phyloP scores from a whole-genome alignment of 2,329 filamentous ascomycete species.

The Anthostomella pinea region DNA sequence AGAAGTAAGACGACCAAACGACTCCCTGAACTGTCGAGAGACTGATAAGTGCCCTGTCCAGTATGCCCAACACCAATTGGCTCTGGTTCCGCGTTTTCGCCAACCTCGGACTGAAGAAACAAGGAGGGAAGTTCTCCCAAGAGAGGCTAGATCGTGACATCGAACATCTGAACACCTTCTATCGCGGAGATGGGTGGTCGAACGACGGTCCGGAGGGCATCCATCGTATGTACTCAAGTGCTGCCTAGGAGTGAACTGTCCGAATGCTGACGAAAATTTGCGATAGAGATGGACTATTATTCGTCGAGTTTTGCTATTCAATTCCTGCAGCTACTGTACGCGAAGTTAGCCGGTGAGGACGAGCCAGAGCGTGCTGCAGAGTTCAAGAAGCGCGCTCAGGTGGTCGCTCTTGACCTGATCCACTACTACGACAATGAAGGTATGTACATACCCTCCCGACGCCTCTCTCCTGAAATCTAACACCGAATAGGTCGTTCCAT shows the following conservation, averaged over 20 bases:
- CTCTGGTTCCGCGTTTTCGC: constrained; percentile 85
- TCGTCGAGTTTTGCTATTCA: constrained; percentile 81
- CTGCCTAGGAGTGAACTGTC: background rate
- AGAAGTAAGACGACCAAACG: constrained; percentile 63
- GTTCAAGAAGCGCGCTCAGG: constrained; percentile 65
- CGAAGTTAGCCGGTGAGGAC: constrained; percentile 64
- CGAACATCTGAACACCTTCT: constrained; percentile 75
- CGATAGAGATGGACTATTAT: constrained; percentile 75
- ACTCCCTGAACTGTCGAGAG: too few species aligned
- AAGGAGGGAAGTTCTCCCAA: constrained; percentile 68
- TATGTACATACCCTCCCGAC: too few species aligned
- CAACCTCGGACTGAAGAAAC: constrained; percentile 73
- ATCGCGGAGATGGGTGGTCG: constrained; percentile 78
- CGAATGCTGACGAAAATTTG: constrained; percentile 7
- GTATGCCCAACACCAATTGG: constrained; percentile 69
- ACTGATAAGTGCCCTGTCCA: constrained; percentile 33
- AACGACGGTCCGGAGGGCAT: constrained; percentile 78
- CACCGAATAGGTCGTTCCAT: constrained; percentile 54
- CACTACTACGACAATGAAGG: constrained; percentile 73
- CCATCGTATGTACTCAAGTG: constrained; percentile 48
- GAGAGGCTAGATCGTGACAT: constrained; percentile 71
- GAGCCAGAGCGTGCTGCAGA: constrained; percentile 65
- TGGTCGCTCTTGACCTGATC: constrained; percentile 67
- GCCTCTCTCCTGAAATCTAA: constrained; percentile 1
- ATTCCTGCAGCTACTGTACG: constrained; percentile 73